phyloP scores from a whole-genome alignment of 495 filamentous ascomycete species.

The Rhypophila decipiens region DNA sequence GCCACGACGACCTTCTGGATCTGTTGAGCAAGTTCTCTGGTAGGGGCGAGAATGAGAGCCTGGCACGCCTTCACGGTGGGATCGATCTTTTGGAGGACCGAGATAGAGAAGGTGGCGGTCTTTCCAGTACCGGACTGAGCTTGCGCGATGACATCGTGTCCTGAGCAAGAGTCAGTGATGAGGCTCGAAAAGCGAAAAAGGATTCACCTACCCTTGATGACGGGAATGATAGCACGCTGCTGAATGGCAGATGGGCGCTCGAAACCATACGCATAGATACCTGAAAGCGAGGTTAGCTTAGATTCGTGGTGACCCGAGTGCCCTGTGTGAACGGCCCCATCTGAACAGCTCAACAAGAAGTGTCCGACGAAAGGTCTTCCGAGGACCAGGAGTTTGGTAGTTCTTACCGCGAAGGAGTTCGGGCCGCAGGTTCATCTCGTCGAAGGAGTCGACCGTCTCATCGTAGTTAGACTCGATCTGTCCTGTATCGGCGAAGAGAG shows the following conservation, averaged over 20 bases:
- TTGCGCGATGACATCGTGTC: conserved; percentile 97
- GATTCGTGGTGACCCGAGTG: too few relatives aligned
- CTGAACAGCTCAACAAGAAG: too few relatives aligned
- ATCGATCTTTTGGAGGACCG: conserved; percentile 90
- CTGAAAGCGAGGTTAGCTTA: too few relatives aligned
- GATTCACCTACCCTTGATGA: conserved; percentile 88
- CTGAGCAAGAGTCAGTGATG: conserved; percentile 41
- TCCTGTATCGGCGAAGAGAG: conserved; percentile 50
- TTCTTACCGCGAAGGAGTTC: conserved; percentile 92
- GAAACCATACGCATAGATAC: conserved; percentile 99
- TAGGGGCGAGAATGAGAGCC: conserved; percentile 94
- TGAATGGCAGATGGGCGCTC: conserved; percentile 99
- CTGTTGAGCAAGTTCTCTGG: conserved; percentile 94
- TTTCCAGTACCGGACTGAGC: conserved; percentile 99
- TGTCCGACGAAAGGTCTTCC: conserved; percentile 21
- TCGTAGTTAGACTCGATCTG: conserved; percentile 99
- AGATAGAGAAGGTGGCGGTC: conserved; percentile 98
- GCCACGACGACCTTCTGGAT: conserved; percentile 98
- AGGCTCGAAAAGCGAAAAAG: conserved; percentile 2
- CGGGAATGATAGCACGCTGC: conserved; percentile 98
- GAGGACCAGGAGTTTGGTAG: not conserved
- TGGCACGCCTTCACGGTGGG: conserved; percentile 79
- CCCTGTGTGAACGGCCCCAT: too few relatives aligned
- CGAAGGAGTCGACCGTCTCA: conserved; percentile 98
- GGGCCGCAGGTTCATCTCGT: conserved; percentile 91